These are phyloP conservation scores for Tricholoma furcatifolium DNA, from an alignment of 768 basidiomycete genomes.

Conservation along the genomic window DNA sequence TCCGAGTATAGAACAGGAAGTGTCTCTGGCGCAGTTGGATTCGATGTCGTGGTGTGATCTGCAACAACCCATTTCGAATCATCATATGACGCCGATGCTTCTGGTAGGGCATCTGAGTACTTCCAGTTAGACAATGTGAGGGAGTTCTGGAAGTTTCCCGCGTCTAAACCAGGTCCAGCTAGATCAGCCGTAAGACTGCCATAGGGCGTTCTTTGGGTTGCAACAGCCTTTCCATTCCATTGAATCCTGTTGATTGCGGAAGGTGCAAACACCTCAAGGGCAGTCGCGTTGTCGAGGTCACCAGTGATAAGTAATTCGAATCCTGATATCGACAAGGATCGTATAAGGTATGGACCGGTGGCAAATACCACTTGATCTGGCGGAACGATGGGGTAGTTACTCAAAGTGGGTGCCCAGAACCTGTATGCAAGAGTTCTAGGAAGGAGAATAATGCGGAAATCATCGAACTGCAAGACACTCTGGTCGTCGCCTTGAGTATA, in stretches of 20 bases:
- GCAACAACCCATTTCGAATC: slow-evolving; percentile 10
- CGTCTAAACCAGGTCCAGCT: background rate
- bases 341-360: slow-evolving; percentile 9
- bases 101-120: slow-evolving; percentile 8
- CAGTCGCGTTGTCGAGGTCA: slow-evolving; percentile 1
- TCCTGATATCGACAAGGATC: background rate
- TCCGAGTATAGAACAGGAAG: slow-evolving; percentile 8
- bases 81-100: slow-evolving; percentile 2
- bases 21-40: slow-evolving; percentile 5
- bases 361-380: slow-evolving; percentile 4
- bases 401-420: slow-evolving; percentile 9
- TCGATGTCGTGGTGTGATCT: slow-evolving; percentile 5
- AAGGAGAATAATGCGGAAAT: slow-evolving; percentile 7
- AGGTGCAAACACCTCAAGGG: slow-evolving; percentile 5
- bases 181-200: slow-evolving; percentile 4
- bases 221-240: slow-evolving; percentile 3
- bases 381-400: slow-evolving; percentile 3
- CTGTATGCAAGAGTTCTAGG: slow-evolving; percentile 5
- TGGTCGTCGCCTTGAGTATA: slow-evolving; percentile 1
- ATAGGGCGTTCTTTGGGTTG: background rate
- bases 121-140: slow-evolving; percentile 2
- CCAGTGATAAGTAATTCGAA: background rate
- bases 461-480: slow-evolving; percentile 2
- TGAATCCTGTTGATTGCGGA: background rate
- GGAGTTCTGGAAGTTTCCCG: slow-evolving; percentile 2